A percentile compares a stretch with the other conserved stretches of the same genome.
These are phyloP conservation scores for Fusarium austroafricanum DNA, from an alignment of 2,329 filamentous ascomycete genomes.

Conservation along the genomic window DNA sequence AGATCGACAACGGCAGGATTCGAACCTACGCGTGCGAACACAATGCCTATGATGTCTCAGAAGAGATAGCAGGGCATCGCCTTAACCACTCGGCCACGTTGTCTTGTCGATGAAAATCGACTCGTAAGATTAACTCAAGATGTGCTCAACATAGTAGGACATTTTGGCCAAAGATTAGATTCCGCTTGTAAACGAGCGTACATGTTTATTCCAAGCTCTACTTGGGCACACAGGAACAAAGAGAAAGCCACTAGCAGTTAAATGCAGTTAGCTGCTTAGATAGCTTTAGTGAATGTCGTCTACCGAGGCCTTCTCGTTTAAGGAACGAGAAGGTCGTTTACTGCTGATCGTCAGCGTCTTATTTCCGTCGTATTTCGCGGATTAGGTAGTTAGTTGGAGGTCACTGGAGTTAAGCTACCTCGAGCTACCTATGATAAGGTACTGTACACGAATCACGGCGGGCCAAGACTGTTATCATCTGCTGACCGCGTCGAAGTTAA, in stretches of 20 bases:
- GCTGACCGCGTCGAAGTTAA: not conserved
- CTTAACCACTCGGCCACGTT: slow-evolving; percentile 28
- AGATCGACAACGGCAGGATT: slow-evolving; percentile 19
- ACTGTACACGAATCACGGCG: not conserved
- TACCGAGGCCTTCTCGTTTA: not conserved
- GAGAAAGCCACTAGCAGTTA: not conserved
- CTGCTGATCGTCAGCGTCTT: not conserved
- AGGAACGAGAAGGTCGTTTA: not conserved
- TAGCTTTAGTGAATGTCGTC: not conserved
- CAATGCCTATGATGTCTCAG: slow-evolving; percentile 15
- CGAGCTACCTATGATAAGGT: not conserved
- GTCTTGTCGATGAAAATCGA: not conserved
- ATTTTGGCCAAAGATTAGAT: not conserved
- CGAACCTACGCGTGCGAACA: slow-evolving; percentile 29
- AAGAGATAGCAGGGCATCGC: slow-evolving; percentile 30
- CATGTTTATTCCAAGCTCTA: not conserved
- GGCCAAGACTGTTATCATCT: not conserved
- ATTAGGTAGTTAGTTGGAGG: not conserved
- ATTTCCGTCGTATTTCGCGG: slow-evolving; percentile 16
- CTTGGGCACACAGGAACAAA: not conserved
- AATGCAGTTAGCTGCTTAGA: not conserved
- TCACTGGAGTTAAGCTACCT: no score
- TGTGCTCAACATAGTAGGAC: not conserved
- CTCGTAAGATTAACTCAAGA: not conserved
- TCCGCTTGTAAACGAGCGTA: not conserved